phyloP scores from a whole-genome alignment of 192 early-diverging fungal species.

The Podila clonocystis region DNA sequence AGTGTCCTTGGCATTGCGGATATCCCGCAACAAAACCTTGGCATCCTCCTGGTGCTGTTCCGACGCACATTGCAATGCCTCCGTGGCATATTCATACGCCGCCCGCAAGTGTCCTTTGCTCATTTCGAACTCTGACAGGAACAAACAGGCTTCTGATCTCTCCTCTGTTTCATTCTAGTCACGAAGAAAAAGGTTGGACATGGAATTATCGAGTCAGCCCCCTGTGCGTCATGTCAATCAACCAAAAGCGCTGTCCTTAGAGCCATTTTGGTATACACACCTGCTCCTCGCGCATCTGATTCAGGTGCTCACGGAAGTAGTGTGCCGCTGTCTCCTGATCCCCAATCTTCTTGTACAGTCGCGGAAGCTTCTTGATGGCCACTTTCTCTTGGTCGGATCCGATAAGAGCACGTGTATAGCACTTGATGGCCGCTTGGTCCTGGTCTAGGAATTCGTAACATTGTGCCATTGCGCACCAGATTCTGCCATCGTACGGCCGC shows the following conservation, averaged over 20 bases:
- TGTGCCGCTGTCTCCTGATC: constrained; percentile 63
- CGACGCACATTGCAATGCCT: constrained; percentile 34
- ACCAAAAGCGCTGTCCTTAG: neutral
- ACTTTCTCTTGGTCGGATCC: constrained; percentile 69
- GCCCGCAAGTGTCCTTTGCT: constrained; percentile 37
- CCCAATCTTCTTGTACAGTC: constrained; percentile 66
- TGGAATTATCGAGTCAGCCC: too few relatives aligned
- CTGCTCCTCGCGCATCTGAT: constrained; percentile 26
- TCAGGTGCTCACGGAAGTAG: constrained; percentile 61
- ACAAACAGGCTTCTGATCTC: constrained; percentile 51
- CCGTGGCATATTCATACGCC: constrained; percentile 44
- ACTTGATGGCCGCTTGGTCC: constrained; percentile 71
- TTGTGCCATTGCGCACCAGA: constrained; percentile 83
- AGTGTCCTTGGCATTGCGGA: constrained; percentile 28
- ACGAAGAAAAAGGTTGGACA: neutral
- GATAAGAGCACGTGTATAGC: constrained; percentile 77
- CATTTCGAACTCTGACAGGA: constrained; percentile 46
- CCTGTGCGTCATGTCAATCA: neutral
- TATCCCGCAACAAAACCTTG: constrained; percentile 46
- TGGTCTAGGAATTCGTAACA: constrained; percentile 72
- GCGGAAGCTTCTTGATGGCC: constrained; percentile 66
- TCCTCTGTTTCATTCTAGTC: constrained; percentile 48
- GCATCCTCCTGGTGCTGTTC: constrained; percentile 52
- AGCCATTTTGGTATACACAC: constrained; percentile 2
- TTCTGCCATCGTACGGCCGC: constrained; percentile 85